These are phyloP conservation scores for Phellinidium pouzarii DNA, from an alignment of 1,284 basidiomycete species.

Conservation along the genomic window DNA sequence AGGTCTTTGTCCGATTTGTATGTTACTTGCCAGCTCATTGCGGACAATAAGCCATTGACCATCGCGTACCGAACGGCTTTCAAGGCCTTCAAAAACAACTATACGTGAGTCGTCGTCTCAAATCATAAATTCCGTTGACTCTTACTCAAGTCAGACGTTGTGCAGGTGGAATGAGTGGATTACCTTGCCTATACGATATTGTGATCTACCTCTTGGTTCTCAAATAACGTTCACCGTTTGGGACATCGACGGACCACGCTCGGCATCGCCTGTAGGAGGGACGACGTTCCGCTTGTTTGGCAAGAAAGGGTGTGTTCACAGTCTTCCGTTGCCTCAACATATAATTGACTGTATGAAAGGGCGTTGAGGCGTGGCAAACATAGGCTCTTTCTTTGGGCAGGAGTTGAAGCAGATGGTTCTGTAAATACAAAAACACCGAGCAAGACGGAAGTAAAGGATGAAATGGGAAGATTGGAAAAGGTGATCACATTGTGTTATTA, in stretches of 20 bases:
- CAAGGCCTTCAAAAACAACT: slow-evolving; percentile 83
- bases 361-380: slow-evolving; percentile 90
- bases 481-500: slow-evolving; percentile 33
- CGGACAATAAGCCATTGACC: slow-evolving; percentile 89
- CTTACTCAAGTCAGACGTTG: neutral
- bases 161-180: slow-evolving; percentile 93
- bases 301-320: slow-evolving; percentile 65
- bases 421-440: slow-evolving; percentile 81
- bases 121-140: neutral
- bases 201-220: slow-evolving; percentile 81
- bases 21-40: slow-evolving; percentile 84
- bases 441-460: slow-evolving; percentile 74
- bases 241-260: slow-evolving; percentile 81
- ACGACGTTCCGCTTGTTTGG: slow-evolving; percentile 88
- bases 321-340: slow-evolving; percentile 12
- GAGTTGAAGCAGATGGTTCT: slow-evolving; percentile 78
- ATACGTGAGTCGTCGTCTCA: slow-evolving; percentile 47
- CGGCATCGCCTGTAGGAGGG: slow-evolving; percentile 78
- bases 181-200: slow-evolving; percentile 84
- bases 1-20: slow-evolving; percentile 86
- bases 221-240: slow-evolving; percentile 93
- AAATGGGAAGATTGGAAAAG: slow-evolving; percentile 93
- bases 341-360: slow-evolving; percentile 35
- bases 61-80: slow-evolving; percentile 88
- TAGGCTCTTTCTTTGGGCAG: slow-evolving; percentile 78